These are phyloP conservation scores for Wickerhamomyces sp. DNA, from an alignment of 1,139 yeast species.

Conservation along the genomic window DNA sequence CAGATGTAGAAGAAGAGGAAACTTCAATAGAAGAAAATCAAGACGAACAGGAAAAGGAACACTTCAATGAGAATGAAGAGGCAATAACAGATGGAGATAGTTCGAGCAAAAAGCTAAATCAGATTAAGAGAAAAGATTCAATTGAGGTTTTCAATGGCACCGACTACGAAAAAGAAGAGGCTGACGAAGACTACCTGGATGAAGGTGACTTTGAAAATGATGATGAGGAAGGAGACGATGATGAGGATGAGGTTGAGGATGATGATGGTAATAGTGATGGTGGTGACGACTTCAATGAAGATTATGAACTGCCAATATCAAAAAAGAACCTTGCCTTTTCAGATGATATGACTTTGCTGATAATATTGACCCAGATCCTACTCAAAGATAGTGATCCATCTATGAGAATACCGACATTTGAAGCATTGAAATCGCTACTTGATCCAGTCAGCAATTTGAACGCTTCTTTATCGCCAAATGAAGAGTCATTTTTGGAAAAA, in stretches of 20 bases:
- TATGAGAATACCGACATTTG: slow-evolving; percentile 74
- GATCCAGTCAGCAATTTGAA: slow-evolving; percentile 40
- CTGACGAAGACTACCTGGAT: background rate
- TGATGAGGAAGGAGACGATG: slow-evolving; percentile 10
- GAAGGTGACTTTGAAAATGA: slow-evolving; percentile 9
- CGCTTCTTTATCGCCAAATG: slow-evolving; percentile 20
- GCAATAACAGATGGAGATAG: background rate
- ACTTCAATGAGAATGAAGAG: background rate
- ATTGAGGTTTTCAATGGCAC: background rate
- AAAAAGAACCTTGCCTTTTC: slow-evolving; percentile 30
- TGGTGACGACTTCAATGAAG: background rate
- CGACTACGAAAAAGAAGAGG: slow-evolving; percentile 2
- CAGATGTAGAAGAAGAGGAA: slow-evolving; percentile 4
- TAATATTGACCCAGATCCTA: slow-evolving; percentile 56
- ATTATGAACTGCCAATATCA: too few species aligned
- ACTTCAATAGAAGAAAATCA: too few species aligned
- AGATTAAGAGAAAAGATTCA: background rate
- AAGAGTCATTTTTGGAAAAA: slow-evolving; percentile 28
- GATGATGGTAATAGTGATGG: slow-evolving; percentile 7
- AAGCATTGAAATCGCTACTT: slow-evolving; percentile 69
- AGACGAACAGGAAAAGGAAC: slow-evolving; percentile 3
- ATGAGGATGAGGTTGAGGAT: slow-evolving; percentile 13
- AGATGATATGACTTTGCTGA: slow-evolving; percentile 58
- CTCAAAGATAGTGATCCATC: slow-evolving; percentile 66
- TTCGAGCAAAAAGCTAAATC: background rate